These are phyloP conservation scores for Choiromyces venosus DNA, from an alignment of 495 filamentous ascomycete genomes.

Conservation along the genomic window DNA sequence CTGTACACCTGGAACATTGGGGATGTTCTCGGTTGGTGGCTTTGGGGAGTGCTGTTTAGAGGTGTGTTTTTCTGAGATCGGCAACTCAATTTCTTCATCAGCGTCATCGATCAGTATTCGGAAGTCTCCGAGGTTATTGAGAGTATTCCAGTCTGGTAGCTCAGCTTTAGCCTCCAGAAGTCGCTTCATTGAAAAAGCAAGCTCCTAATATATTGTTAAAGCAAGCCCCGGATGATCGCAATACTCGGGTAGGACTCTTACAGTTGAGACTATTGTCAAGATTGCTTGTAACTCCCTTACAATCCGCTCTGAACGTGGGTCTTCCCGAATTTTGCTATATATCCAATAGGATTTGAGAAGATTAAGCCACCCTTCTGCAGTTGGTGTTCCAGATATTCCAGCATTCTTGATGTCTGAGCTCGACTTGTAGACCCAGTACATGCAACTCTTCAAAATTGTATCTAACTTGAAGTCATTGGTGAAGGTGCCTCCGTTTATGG, in stretches of 20 bases:
- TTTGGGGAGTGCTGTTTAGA: slow-evolving; percentile 1
- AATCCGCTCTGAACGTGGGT: slow-evolving; percentile 11
- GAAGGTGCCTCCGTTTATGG: slow-evolving; percentile 8
- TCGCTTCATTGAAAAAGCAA: slow-evolving; percentile 27
- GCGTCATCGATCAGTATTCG: slow-evolving; percentile 19
- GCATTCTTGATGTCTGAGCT: slow-evolving; percentile 15
- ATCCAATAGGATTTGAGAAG: slow-evolving; percentile 30
- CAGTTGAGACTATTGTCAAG: slow-evolving; percentile 19
- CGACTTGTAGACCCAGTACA: slow-evolving; percentile 27
- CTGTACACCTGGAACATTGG: not conserved
- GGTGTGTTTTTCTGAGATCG: not conserved
- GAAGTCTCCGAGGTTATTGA: slow-evolving; percentile 17
- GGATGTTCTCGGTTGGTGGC: not conserved
- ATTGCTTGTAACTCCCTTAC: slow-evolving; percentile 20
- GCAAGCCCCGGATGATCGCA: not conserved
- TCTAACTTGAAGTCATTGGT: slow-evolving; percentile 15
- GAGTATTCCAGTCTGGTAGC: slow-evolving; percentile 12
- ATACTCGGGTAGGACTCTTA: slow-evolving; percentile 14
- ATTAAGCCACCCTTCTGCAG: slow-evolving; percentile 16
- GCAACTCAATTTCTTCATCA: slow-evolving; percentile 9
- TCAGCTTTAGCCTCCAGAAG: slow-evolving; percentile 20
- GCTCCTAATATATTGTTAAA: slow-evolving; percentile 26
- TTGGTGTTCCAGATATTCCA: slow-evolving; percentile 14
- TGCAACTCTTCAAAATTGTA: slow-evolving; percentile 14
- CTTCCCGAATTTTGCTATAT: slow-evolving; percentile 21